Conservation (phyloP, 352 stramenopile genomes). For the Lagenidium sp. region DNA sequence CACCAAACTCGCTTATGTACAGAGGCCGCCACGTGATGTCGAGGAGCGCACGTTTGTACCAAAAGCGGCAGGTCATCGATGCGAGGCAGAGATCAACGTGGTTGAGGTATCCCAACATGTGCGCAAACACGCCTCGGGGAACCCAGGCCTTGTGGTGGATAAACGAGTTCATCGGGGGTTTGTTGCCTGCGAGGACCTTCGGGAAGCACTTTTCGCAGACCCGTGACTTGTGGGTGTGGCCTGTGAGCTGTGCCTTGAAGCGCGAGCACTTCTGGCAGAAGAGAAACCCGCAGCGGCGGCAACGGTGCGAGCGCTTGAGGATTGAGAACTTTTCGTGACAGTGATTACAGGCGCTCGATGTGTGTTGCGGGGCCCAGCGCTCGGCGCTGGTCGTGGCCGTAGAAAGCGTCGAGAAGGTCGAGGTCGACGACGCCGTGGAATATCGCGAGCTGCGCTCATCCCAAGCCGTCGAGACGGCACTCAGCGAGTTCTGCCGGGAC, state of each 20-base stretch:
- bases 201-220: conserved; percentile 82
- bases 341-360: conserved; percentile 60
- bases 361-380: conserved; percentile 62
- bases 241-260: conserved; percentile 61
- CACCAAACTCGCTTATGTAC: conserved; percentile 79
- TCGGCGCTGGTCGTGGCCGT: conserved; percentile 23
- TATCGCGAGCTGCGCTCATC: conserved; percentile 55
- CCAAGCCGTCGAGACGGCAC: conserved; percentile 14
- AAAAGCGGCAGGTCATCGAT: conserved; percentile 82
- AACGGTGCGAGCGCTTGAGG: conserved; percentile 71
- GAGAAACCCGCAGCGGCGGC: conserved; percentile 64
- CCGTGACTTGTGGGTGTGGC: conserved; percentile 79
- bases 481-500: conserved; percentile 13
- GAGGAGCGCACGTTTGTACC: conserved; percentile 77
- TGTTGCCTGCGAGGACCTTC: conserved; percentile 66
- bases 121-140: conserved; percentile 72
- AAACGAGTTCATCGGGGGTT: conserved; percentile 75
- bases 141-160: conserved; percentile 84
- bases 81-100: conserved; percentile 78
- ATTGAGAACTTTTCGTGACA: conserved; percentile 80
- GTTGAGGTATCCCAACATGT: conserved; percentile 85
- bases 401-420: conserved; percentile 23
- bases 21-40: conserved; percentile 81
- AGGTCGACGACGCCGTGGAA: conserved; percentile 37
- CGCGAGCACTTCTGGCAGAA: conserved; percentile 82